Base-by-base conservation (phyloP, 169 alveolate species). In the Cryptosporidium ryanae region DNA sequence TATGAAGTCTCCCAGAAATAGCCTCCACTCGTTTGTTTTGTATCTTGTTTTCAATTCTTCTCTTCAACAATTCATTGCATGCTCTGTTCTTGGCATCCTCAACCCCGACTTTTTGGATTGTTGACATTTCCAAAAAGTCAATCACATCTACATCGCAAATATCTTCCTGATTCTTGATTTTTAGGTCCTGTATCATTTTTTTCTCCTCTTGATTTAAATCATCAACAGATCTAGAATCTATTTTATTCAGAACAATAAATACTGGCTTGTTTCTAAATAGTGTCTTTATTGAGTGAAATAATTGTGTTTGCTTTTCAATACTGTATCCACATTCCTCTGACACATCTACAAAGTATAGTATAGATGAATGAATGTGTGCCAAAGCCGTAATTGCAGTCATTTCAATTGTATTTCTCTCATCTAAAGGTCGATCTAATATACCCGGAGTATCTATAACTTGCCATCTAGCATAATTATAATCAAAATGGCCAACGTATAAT, bases 371-470 rank as follows among this genome's bases (percentile, higher is more conserved):
- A 61, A 98, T 94, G 93, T 98, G 99, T 31, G 99, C 99, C 44
- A 98, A 91, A 34, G 99, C 99, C 23, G 99, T 97, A 29, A 98
- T 97, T 12, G 99, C 98, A 44, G 98, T 95, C 99, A 98, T 98
- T 93, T 98, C 99, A 52, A 98, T 97, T 2, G 99, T 96, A 91
- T 98, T 98, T 65, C 99, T 92, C 93, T 98, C 98, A 90, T 97
- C 99, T 82, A 98, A 90, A 1, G 99, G 97, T 59, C 97, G 98
- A 89, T 98, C 99, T 49, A 98, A 92, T 61, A 98, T 93, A 23
- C 99, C 99, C 31, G 99, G 99, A 0, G 99, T 97, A 91, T 98
- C 99, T 31, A 98, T 96, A 34, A 98, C 95, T 95, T 97, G 99
- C 99, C 99, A 98, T 90, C 98, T 94, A 32, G 96, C 95, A 90